Conservation (phyloP, 2,329 filamentous ascomycete genomes). For the Stylonectria norvegica region DNA sequence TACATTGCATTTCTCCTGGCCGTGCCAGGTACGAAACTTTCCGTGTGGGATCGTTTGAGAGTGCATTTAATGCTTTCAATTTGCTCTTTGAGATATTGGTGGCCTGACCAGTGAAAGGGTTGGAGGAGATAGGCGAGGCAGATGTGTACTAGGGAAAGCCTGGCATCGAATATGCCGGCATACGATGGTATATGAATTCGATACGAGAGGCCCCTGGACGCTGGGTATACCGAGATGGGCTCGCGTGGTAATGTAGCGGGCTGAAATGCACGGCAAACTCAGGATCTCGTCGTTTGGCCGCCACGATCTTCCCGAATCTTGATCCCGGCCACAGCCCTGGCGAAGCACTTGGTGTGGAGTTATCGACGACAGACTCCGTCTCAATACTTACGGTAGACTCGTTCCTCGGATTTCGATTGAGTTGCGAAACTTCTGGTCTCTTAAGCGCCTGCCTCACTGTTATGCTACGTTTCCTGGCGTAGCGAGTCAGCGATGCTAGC, state of each 20-base stretch:
- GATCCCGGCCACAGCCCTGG: slow-evolving; percentile 5
- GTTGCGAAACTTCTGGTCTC: too few species aligned
- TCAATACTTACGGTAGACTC: too few species aligned
- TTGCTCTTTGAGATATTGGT: slow-evolving; percentile 1
- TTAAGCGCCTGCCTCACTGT: too few species aligned
- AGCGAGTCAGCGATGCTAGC: too few species aligned
- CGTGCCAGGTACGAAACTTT: slow-evolving; percentile 20
- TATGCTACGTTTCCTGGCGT: too few species aligned
- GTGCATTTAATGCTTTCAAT: slow-evolving; percentile 11
- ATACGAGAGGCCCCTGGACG: slow-evolving; percentile 11
- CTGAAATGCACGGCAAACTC: slow-evolving; percentile 13
- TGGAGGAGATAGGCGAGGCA: slow-evolving; percentile 7
- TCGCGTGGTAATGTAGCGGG: slow-evolving; percentile 18
- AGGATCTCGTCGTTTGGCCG: slow-evolving; percentile 2
- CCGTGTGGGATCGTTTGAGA: slow-evolving; percentile 13
- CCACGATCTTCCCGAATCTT: slow-evolving; percentile 2
- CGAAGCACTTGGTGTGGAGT: slow-evolving; percentile 1
- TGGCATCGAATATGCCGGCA: too few species aligned
- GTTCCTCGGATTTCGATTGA: too few species aligned
- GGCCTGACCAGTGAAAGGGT: slow-evolving; percentile 3
- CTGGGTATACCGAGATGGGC: slow-evolving; percentile 8
- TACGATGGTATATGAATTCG: too few species aligned
- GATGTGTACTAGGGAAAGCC: slow-evolving; percentile 9
- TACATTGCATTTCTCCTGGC: slow-evolving; percentile 21
- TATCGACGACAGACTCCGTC: too few species aligned